Percentiles rank a stretch among this genome's conserved stretches.
phyloP scores from a whole-genome alignment of 148 eudicot genomes.

The Tetragonia tetragonoides region DNA sequence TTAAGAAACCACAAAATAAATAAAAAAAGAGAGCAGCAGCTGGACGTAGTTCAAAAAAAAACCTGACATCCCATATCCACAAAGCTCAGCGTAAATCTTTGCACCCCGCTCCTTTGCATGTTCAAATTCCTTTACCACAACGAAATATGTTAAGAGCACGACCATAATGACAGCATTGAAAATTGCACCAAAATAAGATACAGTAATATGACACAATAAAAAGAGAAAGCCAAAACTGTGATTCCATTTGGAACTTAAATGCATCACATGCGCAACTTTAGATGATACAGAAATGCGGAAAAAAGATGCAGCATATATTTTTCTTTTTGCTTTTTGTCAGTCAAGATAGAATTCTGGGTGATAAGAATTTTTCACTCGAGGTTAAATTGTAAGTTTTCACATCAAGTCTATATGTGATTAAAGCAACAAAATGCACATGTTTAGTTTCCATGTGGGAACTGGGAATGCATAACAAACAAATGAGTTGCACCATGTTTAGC shows the following conservation, averaged over 20 bases:
- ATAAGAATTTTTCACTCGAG: no score
- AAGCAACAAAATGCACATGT: neutral
- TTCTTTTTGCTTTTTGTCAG: neutral
- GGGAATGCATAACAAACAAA: neutral
- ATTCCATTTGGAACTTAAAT: neutral
- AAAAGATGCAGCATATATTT: neutral
- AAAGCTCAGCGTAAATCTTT: constrained; percentile 81
- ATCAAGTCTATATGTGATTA: neutral
- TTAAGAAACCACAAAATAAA: constrained; percentile 7
- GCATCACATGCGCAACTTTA: neutral
- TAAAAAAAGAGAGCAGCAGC: constrained; percentile 4
- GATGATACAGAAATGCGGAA: neutral
- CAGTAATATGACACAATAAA: neutral
- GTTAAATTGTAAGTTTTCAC: no score
- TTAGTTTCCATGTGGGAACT: neutral
- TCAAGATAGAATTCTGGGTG: neutral
- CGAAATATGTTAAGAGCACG: constrained; percentile 8
- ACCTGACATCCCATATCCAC: constrained; percentile 99
- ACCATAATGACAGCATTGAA: constrained; percentile 3
- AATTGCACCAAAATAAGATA: constrained; percentile 3
- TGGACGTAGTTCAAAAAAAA: constrained; percentile 4
- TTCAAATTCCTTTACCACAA: constrained; percentile 63
- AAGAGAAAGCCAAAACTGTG: neutral
- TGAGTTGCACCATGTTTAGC: neutral
- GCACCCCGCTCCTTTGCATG: constrained; percentile 91